A percentile compares a stretch with the other conserved stretches of the same genome.
Conservation (phyloP, 192 early-diverging fungal genomes). For the Coemansia sp. region DNA sequence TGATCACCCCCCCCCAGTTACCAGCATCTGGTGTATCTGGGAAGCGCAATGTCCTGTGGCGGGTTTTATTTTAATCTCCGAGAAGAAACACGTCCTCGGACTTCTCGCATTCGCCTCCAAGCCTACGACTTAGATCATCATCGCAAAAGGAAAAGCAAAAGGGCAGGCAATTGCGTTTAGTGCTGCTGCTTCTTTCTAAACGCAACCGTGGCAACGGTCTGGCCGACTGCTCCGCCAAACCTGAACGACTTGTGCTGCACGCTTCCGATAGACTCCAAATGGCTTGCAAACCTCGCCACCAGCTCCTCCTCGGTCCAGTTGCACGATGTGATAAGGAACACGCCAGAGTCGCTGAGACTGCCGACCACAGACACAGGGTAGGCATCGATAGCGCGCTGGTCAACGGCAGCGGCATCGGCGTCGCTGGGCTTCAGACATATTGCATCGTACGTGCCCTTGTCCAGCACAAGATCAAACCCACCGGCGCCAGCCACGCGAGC, state of each 20-base stretch:
- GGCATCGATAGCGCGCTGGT: slow-evolving; percentile 47
- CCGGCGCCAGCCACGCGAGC: slow-evolving; percentile 24
- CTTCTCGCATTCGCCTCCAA: no score
- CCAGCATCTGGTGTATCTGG: no score
- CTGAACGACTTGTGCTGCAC: slow-evolving; percentile 82
- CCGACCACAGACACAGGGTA: slow-evolving; percentile 62
- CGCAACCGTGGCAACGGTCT: slow-evolving; percentile 82
- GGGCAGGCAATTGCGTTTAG: background rate
- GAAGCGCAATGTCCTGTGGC: no score
- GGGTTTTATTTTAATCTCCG: no score
- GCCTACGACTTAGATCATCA: no score
- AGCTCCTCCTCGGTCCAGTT: slow-evolving; percentile 94
- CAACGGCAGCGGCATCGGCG: slow-evolving; percentile 45
- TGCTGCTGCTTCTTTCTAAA: slow-evolving; percentile 49
- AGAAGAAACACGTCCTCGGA: no score
- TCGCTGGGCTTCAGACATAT: slow-evolving; percentile 70
- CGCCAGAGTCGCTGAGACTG: slow-evolving; percentile 61
- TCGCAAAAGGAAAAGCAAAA: background rate
- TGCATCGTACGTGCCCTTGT: slow-evolving; percentile 95
- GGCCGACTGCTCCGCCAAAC: slow-evolving; percentile 89
- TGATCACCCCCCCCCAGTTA: no score
- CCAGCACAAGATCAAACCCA: slow-evolving; percentile 66
- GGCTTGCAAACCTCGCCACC: slow-evolving; percentile 48
- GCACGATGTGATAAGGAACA: slow-evolving; percentile 87
- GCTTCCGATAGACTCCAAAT: slow-evolving; percentile 67